A percentile compares a stretch with the other conserved stretches of the same genome.
phyloP scores from a whole-genome alignment of 2,329 filamentous ascomycete genomes.

The Cercospora zeae-maydis region DNA sequence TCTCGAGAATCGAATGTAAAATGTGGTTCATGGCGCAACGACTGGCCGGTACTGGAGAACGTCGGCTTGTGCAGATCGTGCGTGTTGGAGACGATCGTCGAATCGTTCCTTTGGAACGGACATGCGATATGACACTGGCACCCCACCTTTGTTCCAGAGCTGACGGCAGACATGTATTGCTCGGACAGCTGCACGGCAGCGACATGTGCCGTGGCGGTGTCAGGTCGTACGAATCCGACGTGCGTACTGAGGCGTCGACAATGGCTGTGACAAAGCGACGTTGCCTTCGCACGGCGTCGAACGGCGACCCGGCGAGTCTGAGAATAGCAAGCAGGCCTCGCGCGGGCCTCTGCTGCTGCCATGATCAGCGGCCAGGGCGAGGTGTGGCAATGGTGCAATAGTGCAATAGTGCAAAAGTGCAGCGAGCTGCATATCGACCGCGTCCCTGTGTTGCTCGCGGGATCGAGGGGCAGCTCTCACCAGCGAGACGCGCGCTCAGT shows the following conservation, averaged over 20 bases:
- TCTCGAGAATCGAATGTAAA: not conserved
- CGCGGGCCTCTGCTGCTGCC: not conserved
- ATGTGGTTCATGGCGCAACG: not conserved
- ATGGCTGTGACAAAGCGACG: not conserved
- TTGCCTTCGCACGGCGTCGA: not conserved
- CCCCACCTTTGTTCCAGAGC: not conserved
- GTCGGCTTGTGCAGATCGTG: not conserved
- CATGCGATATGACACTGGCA: not conserved
- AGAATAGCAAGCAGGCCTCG: conserved; percentile 2
- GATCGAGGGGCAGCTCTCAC: not conserved
- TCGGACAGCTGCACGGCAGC: not conserved
- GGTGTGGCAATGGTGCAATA: not conserved
- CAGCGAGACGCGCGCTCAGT: not conserved
- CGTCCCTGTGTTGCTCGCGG: not conserved
- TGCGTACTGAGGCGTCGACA: not conserved
- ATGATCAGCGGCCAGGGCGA: not conserved
- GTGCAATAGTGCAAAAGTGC: not conserved
- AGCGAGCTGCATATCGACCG: not conserved
- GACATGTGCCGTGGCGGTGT: not conserved
- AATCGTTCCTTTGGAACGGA: not conserved
- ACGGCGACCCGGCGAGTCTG: not conserved
- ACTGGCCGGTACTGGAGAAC: not conserved
- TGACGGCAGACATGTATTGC: not conserved
- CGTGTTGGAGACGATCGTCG: not conserved
- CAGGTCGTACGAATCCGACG: not conserved